Conservation (phyloP, 305 asterid genomes). For the Monarda citriodora region DNA sequence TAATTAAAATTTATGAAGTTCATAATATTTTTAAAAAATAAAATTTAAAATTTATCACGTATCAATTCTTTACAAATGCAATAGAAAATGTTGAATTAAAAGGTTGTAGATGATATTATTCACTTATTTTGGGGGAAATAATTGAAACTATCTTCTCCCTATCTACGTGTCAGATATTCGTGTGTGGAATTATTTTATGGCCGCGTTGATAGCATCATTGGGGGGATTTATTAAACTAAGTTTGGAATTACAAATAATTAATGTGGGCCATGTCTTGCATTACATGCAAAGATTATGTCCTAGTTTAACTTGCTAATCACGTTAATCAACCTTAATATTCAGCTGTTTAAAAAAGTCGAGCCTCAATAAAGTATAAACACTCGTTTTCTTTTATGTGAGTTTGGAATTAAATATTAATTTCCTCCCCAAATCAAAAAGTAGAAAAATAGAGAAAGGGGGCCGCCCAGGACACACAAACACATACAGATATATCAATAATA, state of each 20-base stretch:
- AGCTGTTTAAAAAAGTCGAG: background rate
- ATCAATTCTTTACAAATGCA: no score
- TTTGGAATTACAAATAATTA: slow-evolving; percentile 12
- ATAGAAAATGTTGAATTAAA: no score
- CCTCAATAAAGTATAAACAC: background rate
- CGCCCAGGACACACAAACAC: background rate
- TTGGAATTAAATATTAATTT: background rate
- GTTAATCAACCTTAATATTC: background rate
- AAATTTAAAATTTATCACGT: no score
- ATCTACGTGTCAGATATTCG: slow-evolving; percentile 35
- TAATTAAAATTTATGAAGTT: no score
- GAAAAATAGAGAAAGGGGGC: no score
- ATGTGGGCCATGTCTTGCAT: slow-evolving; percentile 9
- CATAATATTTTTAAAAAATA: no score
- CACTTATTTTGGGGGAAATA: slow-evolving; percentile 2
- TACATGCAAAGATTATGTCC: slow-evolving; percentile 1
- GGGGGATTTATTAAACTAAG: slow-evolving; percentile 15
- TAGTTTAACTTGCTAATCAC: background rate
- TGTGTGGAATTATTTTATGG: slow-evolving; percentile 32
- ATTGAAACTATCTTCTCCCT: slow-evolving; percentile 18
- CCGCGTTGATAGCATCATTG: slow-evolving; percentile 35
- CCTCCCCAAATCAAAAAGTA: background rate
- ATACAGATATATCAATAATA: no score
- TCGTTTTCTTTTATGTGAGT: background rate
- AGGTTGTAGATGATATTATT: no score